Evolutionary conservation across 192 early-diverging fungal species (phyloP).

Genomic region (Jimgerdemannia lactiflua): DNA sequence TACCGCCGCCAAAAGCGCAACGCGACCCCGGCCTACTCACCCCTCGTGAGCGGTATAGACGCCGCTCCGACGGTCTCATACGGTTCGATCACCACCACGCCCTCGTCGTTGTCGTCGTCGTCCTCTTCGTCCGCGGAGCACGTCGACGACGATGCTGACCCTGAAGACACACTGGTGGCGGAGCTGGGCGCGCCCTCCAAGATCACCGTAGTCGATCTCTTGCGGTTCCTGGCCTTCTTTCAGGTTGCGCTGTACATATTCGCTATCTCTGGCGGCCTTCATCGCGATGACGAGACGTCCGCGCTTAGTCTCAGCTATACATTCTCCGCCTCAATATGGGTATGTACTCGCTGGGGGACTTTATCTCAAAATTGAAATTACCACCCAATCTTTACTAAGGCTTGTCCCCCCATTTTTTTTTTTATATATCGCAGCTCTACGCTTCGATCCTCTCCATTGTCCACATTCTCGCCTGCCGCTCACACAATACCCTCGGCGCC

Average conservation of each 20-base stretch:
- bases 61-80: not conserved
- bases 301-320: not conserved
- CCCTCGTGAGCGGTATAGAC: not conserved
- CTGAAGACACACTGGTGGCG: conserved; percentile 14
- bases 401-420: too few relatives aligned
- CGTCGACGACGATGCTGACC: not conserved
- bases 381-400: too few relatives aligned
- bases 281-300: not conserved
- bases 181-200: not conserved
- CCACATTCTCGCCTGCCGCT: conserved; percentile 3
- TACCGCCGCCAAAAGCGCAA: not conserved
- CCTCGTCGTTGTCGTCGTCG: too few relatives aligned
- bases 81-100: not conserved
- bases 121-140: not conserved
- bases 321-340: not conserved
- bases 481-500: conserved; percentile 4
- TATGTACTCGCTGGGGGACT: conserved; percentile 6
- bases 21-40: not conserved
- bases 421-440: not conserved
- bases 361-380: too few relatives aligned
- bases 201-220: conserved; percentile 7
- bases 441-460: conserved; percentile 1
- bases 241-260: not conserved
- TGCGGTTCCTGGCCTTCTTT: conserved; percentile 2
- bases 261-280: not conserved